Percentiles rank a stretch among this genome's conserved stretches.
Conservation (phyloP, 371 early-diverging fungal genomes). For the Rhizopus microsporus region DNA sequence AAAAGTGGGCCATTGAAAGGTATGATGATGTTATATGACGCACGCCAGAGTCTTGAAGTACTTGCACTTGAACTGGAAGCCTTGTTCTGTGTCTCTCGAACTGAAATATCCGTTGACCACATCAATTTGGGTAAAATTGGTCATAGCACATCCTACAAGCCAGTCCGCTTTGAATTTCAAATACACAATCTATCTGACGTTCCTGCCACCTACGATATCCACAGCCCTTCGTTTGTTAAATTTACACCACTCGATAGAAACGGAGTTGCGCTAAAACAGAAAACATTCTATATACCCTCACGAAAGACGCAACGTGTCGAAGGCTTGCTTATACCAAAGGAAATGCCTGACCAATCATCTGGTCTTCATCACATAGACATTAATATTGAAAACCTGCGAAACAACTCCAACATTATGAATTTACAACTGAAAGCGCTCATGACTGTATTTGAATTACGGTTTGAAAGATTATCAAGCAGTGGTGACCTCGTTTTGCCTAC, state of each 20-base stretch:
- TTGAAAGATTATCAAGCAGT: constrained; percentile 67
- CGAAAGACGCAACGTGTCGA: constrained; percentile 44
- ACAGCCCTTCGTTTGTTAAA: constrained; percentile 51
- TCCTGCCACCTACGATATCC: constrained; percentile 63
- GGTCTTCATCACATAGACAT: constrained; percentile 57
- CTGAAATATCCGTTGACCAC: constrained; percentile 52
- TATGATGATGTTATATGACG: constrained; percentile 62
- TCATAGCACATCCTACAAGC: constrained; percentile 73
- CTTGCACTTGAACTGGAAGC: constrained; percentile 63
- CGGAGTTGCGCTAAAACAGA: constrained; percentile 24
- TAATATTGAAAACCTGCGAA: constrained; percentile 63
- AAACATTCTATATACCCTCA: constrained; percentile 35
- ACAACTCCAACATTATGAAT: constrained; percentile 62
- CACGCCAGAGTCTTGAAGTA: constrained; percentile 50
- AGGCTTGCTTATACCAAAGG: constrained; percentile 61
- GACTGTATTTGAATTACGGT: constrained; percentile 76
- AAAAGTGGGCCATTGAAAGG: constrained; percentile 59
- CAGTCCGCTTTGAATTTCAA: constrained; percentile 59
- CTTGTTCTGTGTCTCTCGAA: constrained; percentile 63
- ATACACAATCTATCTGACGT: constrained; percentile 68
- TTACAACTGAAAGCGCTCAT: constrained; percentile 59
- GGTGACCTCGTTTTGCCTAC: constrained; percentile 75
- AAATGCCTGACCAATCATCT: constrained; percentile 53
- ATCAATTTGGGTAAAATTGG: constrained; percentile 81
- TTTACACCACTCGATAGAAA: constrained; percentile 36